Conservation (phyloP, 306 rosid species). For the Fagus crenata region DNA sequence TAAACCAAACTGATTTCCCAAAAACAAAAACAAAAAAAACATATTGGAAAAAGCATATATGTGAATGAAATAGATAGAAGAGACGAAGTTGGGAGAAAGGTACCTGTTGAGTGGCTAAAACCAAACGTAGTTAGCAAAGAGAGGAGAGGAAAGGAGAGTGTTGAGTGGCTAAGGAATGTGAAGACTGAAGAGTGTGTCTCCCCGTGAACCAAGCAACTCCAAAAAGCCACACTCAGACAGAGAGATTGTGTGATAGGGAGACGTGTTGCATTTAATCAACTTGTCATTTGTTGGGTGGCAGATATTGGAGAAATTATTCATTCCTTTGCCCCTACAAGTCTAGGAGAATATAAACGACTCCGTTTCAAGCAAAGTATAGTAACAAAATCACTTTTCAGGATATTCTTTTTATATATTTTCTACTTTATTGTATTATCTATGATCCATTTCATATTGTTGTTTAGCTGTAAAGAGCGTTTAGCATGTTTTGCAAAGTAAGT, state of each 20-base stretch:
- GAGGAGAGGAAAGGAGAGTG: neutral
- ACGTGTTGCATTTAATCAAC: neutral
- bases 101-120: neutral
- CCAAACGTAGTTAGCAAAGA: constrained; percentile 5
- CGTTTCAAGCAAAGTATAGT: too few relatives aligned
- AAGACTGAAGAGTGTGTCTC: constrained; percentile 10
- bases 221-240: neutral
- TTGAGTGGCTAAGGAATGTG: constrained; percentile 13
- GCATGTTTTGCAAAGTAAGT: too few relatives aligned
- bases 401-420: too few relatives aligned
- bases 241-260: neutral
- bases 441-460: too few relatives aligned
- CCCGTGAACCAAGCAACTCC: neutral
- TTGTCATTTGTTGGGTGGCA: neutral
- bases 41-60: neutral
- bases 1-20: neutral
- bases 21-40: neutral
- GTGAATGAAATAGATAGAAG: neutral
- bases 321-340: too few relatives aligned
- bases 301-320: neutral
- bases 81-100: neutral
- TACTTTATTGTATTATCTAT: too few relatives aligned
- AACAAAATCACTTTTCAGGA: too few relatives aligned
- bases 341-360: too few relatives aligned
- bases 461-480: too few relatives aligned